A percentile compares a stretch with the other conserved stretches of the same genome.
Conservation (phyloP, 1,284 basidiomycete genomes). For the Ustilago tritici region DNA sequence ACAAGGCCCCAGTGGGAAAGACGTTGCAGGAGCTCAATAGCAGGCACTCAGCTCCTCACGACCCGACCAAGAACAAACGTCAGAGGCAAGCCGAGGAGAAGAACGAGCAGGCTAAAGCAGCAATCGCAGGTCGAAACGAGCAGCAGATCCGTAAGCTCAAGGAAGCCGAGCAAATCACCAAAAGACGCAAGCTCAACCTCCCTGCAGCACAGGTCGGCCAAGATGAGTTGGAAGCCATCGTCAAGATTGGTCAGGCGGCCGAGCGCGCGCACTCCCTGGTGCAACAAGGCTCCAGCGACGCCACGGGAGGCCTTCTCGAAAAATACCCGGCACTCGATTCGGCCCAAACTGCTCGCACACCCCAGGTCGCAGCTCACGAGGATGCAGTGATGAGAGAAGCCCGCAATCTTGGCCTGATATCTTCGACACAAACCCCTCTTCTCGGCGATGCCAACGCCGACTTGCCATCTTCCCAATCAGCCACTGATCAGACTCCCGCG, state of each 20-base stretch:
- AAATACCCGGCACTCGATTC: slow-evolving; percentile 90
- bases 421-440: slow-evolving; percentile 89
- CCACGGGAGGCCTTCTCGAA: slow-evolving; percentile 85
- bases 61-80: slow-evolving; percentile 70
- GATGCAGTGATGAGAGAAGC: slow-evolving; percentile 84
- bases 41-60: slow-evolving; percentile 78
- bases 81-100: slow-evolving; percentile 74
- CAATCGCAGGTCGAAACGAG: slow-evolving; percentile 75
- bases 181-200: slow-evolving; percentile 85
- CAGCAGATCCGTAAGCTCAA: slow-evolving; percentile 97
- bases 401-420: slow-evolving; percentile 92
- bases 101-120: slow-evolving; percentile 81
- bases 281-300: slow-evolving; percentile 75
- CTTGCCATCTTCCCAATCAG: slow-evolving; percentile 10
- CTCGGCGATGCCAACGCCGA: slow-evolving; percentile 95
- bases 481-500: slow-evolving; percentile 7
- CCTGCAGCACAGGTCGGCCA: slow-evolving; percentile 96
- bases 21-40: slow-evolving; percentile 75
- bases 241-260: slow-evolving; percentile 94
- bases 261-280: slow-evolving; percentile 89
- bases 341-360: slow-evolving; percentile 90
- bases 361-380: slow-evolving; percentile 84
- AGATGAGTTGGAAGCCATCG: slow-evolving; percentile 94
- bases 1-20: slow-evolving; percentile 90
- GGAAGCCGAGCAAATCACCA: slow-evolving; percentile 93